Evolutionary conservation across 495 filamentous ascomycete genomes (phyloP).

Genomic region (Trichoderma virens): DNA sequence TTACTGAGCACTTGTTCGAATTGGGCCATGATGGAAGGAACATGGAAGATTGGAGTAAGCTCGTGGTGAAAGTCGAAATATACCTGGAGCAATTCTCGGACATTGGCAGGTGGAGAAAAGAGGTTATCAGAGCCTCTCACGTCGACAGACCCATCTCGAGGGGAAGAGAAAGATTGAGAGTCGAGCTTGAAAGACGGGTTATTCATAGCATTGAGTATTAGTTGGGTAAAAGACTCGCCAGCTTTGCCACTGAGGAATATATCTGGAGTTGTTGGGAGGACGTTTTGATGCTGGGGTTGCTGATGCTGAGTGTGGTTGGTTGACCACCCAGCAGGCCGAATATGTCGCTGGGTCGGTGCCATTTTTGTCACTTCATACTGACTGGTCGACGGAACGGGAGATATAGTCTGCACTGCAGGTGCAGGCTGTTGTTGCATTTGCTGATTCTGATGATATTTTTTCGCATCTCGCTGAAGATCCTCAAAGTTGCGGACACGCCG

Average conservation of each 20-base stretch:
- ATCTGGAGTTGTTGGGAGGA: conserved; percentile 11
- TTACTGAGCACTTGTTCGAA: conserved; percentile 9
- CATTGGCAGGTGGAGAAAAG: conserved; percentile 6
- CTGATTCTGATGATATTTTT: neutral
- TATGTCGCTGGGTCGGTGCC: neutral
- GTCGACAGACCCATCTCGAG: neutral
- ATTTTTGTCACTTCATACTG: neutral
- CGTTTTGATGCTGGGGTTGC: conserved; percentile 4
- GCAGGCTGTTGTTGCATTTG: neutral
- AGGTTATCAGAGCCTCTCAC: neutral
- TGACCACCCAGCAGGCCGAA: neutral
- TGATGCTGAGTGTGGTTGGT: neutral
- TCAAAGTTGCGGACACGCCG: conserved; percentile 13
- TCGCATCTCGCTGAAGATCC: conserved; percentile 7
- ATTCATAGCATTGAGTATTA: conserved; percentile 14
- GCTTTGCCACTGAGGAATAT: conserved; percentile 13
- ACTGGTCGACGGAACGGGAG: neutral
- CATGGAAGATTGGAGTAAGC: conserved; percentile 13
- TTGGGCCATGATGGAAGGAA: conserved; percentile 11
- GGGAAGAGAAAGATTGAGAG: conserved; percentile 7
- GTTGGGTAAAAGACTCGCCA: conserved; percentile 11
- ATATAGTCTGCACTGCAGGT: neutral
- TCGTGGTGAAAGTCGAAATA: conserved; percentile 14
- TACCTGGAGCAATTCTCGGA: conserved; percentile 4
- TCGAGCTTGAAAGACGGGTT: conserved; percentile 10